These are phyloP conservation scores for Boletellus deceptivus DNA, from an alignment of 1,284 basidiomycete species.

Conservation along the genomic window DNA sequence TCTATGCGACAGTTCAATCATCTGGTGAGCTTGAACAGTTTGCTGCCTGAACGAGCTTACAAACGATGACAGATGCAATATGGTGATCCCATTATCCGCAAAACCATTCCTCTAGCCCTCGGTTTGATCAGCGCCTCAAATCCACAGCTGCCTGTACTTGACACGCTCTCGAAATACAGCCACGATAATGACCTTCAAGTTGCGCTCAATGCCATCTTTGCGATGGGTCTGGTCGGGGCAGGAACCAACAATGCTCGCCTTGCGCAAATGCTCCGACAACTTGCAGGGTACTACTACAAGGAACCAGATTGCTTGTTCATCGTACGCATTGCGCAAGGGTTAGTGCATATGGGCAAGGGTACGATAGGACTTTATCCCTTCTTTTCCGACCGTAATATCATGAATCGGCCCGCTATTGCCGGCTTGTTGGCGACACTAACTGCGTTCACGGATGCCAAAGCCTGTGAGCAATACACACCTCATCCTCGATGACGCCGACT, in stretches of 20 bases:
- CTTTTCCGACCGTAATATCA: constrained; percentile 89
- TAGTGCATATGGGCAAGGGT: constrained; percentile 99
- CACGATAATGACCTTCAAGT: constrained; percentile 98
- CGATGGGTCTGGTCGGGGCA: constrained; percentile 98
- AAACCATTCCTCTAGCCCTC: constrained; percentile 93
- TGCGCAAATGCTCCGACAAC: constrained; percentile 94
- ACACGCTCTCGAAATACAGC: constrained; percentile 99
- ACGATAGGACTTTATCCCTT: constrained; percentile 98
- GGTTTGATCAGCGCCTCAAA: constrained; percentile 95
- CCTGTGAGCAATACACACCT: constrained; percentile 59
- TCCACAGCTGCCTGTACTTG: constrained; percentile 92
- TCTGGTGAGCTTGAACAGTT: constrained; percentile 51
- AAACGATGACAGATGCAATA: constrained; percentile 84
- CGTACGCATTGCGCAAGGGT: constrained; percentile 93
- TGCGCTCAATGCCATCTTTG: constrained; percentile 95
- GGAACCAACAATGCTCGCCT: constrained; percentile 98
- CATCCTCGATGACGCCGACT: not conserved
- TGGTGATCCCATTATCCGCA: constrained; percentile 91
- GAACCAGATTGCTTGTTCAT: constrained; percentile 97
- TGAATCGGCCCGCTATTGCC: constrained; percentile 89
- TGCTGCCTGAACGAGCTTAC: constrained; percentile 7
- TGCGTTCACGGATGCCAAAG: constrained; percentile 92
- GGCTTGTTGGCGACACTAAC: constrained; percentile 87
- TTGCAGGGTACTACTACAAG: constrained; percentile 97
- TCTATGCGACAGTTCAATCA: constrained; percentile 93